Evolutionary conservation across 768 basidiomycete species (phyloP), one percentile per base, ranked within the genome.

Genomic region (Krasilnikovozyma curviuscula): DNA sequence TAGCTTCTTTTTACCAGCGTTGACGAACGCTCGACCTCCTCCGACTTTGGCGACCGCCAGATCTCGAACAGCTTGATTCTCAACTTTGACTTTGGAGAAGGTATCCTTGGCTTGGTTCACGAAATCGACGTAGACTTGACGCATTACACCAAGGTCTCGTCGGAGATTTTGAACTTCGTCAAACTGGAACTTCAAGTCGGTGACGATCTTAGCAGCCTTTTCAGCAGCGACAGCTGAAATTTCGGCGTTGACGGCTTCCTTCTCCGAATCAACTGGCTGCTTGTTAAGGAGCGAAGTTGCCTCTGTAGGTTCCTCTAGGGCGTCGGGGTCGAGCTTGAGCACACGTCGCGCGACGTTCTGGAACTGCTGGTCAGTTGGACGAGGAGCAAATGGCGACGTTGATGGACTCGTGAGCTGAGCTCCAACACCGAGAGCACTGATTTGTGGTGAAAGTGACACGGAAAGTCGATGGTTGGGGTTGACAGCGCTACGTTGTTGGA

Each of bases 101-200:
- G 83, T 78, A 12, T 80, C 79, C 65, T 91, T 89, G 16, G 91
- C 93, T 62, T 80, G 75, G 57, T 77, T 78, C 72, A 86, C 79
- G 61, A 95, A 97, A 56, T 91, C 85, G 27, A 78, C 79, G 65
- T 98, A 95, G 24, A 93, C 68, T 66, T 97, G 91, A 3, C 88
- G 76, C 78, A 93, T 84, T 57, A 83, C 73, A 0, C 83, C 88
- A 7, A 98, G 70, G 60, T 97, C 93, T 1, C 89, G 77, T 12
- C 93, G 80, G 18, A 98, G 71, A 58, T 83, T 83, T 62, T 89
- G 86, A 13, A 97, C 80, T 59, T 93, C 88, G 63, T 91, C 84
- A 59, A 88, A 86, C 60, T 97, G 89, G 3, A 78, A 81, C 64
- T 83, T 81, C 51, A 97, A 72, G 59, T 91, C 84, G 7, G 68